A percentile compares a stretch with the other conserved stretches of the same genome.
Conservation (phyloP, 768 basidiomycete species). For the Pulveroboletus ravenelii region DNA sequence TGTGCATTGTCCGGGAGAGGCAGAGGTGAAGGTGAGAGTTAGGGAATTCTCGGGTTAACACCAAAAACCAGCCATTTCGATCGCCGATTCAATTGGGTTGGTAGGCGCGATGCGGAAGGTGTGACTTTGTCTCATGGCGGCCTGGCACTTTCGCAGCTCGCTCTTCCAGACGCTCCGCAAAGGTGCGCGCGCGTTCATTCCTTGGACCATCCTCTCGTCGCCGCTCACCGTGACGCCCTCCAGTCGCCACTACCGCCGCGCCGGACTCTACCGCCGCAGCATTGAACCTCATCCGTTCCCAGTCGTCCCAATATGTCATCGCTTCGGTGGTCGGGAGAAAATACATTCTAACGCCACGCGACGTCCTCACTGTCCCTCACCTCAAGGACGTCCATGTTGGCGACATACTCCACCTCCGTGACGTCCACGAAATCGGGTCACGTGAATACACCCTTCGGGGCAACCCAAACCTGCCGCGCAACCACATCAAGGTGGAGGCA, state of each 20-base stretch:
- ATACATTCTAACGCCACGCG: constrained; percentile 86
- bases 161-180: constrained; percentile 20
- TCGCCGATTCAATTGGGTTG: constrained; percentile 28
- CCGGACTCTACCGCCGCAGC: constrained; percentile 53
- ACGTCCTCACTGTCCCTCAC: constrained; percentile 90
- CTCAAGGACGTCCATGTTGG: constrained; percentile 84
- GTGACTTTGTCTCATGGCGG: constrained; percentile 19
- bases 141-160: constrained; percentile 20
- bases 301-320: constrained; percentile 89
- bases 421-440: constrained; percentile 93
- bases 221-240: constrained; percentile 6
- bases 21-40: constrained; percentile 43
- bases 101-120: constrained; percentile 2
- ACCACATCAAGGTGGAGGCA: constrained; percentile 69
- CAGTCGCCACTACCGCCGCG: constrained; percentile 22
- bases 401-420: constrained; percentile 73
- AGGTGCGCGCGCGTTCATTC: constrained; percentile 15
- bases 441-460: constrained; percentile 90
- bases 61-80: constrained; percentile 30
- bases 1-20: constrained; percentile 62
- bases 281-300: constrained; percentile 78
- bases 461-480: constrained; percentile 61
- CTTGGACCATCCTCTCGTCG: not conserved
- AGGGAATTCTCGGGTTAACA: constrained; percentile 32
- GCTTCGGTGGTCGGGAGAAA: constrained; percentile 83